phyloP scores from a whole-genome alignment of 169 alveolate species.

The Toxoplasma gondii region DNA sequence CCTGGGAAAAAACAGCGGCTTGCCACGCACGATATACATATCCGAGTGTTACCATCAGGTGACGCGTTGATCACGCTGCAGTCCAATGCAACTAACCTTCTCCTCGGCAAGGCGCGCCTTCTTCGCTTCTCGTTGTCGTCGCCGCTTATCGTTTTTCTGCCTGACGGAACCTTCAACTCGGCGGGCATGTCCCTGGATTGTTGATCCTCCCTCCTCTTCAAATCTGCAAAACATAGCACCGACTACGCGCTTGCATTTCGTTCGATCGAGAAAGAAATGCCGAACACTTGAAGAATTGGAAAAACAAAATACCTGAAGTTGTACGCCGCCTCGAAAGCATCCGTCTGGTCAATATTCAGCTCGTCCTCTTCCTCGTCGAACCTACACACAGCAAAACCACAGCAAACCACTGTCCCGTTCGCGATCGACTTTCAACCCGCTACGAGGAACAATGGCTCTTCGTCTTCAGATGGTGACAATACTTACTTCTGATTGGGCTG shows the following conservation, averaged over 20 bases:
- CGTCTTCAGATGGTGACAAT: neutral
- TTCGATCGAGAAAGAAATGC: neutral
- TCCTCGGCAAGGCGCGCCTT: constrained; percentile 82
- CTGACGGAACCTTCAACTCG: constrained; percentile 62
- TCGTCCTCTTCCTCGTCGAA: constrained; percentile 87
- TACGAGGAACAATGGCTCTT: neutral
- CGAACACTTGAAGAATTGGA: neutral
- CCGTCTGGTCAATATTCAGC: constrained; percentile 80
- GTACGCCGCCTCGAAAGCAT: constrained; percentile 83
- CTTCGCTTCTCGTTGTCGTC: constrained; percentile 78
- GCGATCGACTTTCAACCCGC: neutral
- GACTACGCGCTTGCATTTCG: neutral
- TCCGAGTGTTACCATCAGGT: neutral
- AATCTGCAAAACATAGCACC: constrained; percentile 16
- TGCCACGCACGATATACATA: neutral
- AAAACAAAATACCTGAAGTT: constrained; percentile 79
- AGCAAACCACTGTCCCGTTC: neutral
- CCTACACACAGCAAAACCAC: constrained; percentile 8
- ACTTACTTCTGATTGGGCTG: neutral
- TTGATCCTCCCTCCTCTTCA: constrained; percentile 65
- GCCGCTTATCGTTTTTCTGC: constrained; percentile 80
- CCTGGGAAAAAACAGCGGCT: neutral
- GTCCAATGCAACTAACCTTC: constrained; percentile 59
- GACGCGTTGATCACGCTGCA: neutral
- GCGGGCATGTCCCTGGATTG: constrained; percentile 72